Percentiles rank a stretch among this genome's conserved stretches.
Conservation (phyloP, 306 rosid genomes). For the Quercus glauca region DNA sequence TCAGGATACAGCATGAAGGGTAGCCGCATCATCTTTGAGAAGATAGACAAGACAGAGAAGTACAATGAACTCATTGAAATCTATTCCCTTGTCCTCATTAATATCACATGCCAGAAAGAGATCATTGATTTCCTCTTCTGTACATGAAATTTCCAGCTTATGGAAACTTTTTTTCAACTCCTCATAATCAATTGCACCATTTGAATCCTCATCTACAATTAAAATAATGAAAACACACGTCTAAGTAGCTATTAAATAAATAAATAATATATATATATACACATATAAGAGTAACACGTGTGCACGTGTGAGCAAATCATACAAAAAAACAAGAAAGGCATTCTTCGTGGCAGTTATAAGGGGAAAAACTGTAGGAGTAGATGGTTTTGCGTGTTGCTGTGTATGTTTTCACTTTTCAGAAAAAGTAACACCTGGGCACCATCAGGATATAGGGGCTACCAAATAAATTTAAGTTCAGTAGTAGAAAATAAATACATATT, state of each 20-base stretch:
- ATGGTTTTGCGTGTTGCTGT: neutral
- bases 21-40: conserved; percentile 64
- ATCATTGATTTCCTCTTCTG: conserved; percentile 73
- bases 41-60: conserved; percentile 85
- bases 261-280: too few relatives aligned
- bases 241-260: neutral
- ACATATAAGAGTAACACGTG: too few relatives aligned
- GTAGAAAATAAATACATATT: too few relatives aligned
- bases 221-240: conserved; percentile 22
- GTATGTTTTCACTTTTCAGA: neutral
- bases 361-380: neutral
- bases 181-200: conserved; percentile 69
- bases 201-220: conserved; percentile 78
- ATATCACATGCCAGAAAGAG: conserved; percentile 88
- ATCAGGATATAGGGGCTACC: neutral
- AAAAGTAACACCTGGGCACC: neutral
- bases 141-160: conserved; percentile 59
- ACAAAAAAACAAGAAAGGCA: conserved; percentile 16
- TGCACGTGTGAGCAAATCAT: neutral
- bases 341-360: conserved; percentile 7
- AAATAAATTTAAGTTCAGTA: neutral
- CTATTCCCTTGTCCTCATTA: conserved; percentile 69
- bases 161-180: conserved; percentile 76
- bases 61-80: conserved; percentile 83
- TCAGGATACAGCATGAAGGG: conserved; percentile 57